Conservation (phyloP, 768 basidiomycete species). For the Amanita rimosa region DNA sequence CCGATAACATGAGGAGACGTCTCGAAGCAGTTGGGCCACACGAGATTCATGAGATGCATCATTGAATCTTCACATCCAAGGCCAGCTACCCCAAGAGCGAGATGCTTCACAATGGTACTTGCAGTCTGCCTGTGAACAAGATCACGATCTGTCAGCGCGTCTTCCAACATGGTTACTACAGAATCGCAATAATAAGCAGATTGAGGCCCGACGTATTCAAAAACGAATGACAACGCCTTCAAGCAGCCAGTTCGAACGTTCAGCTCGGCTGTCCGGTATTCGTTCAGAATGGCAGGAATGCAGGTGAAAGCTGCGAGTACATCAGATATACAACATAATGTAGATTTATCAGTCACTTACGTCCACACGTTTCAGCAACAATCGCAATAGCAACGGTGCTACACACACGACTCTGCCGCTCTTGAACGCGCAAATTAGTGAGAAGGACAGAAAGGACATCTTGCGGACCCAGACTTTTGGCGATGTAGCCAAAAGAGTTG, state of each 20-base stretch:
- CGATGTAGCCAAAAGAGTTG: slow-evolving; percentile 99
- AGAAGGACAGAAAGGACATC: slow-evolving; percentile 93
- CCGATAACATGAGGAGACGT: slow-evolving; percentile 97
- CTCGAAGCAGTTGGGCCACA: slow-evolving; percentile 99
- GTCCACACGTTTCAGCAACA: slow-evolving; percentile 88
- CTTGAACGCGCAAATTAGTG: slow-evolving; percentile 95
- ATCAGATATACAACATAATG: slow-evolving; percentile 1
- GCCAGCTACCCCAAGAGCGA: slow-evolving; percentile 93
- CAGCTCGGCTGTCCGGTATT: slow-evolving; percentile 95
- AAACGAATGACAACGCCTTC: slow-evolving; percentile 97
- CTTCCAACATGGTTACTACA: slow-evolving; percentile 96
- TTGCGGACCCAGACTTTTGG: slow-evolving; percentile 98
- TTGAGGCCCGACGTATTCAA: slow-evolving; percentile 96
- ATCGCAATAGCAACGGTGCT: slow-evolving; percentile 97
- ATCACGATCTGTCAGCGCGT: slow-evolving; percentile 95
- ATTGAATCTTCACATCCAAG: slow-evolving; percentile 97
- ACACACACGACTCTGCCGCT: slow-evolving; percentile 97
- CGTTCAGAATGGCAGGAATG: slow-evolving; percentile 96
- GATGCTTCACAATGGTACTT: slow-evolving; percentile 95
- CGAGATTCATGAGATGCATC: slow-evolving; percentile 94
- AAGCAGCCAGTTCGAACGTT: slow-evolving; percentile 99
- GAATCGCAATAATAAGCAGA: slow-evolving; percentile 96
- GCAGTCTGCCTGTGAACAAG: slow-evolving; percentile 98
- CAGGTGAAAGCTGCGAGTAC: slow-evolving; percentile 77
- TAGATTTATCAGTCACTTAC: slow-evolving; percentile 23